Conservation (phyloP, 2,329 filamentous ascomycete species). For the Zopfia rhizophila region DNA sequence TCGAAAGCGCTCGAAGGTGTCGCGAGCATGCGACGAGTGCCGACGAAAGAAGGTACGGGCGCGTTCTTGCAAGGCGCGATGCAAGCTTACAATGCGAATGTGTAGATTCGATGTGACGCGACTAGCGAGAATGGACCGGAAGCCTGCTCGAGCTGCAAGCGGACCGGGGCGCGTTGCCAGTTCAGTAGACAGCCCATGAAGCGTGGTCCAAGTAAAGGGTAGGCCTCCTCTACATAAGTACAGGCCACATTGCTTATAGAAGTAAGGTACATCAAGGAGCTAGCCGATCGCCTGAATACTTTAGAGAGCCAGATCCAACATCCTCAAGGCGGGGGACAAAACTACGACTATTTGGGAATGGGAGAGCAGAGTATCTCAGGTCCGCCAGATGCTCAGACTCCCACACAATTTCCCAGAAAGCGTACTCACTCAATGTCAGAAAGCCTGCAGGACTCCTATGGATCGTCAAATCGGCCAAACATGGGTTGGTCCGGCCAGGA, state of each 20-base stretch:
- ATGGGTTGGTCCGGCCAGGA: constrained; percentile 44
- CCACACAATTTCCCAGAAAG: constrained; percentile 46
- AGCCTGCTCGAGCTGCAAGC: constrained; percentile 53
- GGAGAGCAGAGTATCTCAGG: constrained; percentile 35
- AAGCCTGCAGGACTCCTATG: constrained; percentile 43
- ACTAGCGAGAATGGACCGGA: constrained; percentile 53
- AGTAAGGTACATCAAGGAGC: constrained; percentile 52
- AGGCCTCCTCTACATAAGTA: constrained; percentile 7
- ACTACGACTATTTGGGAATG: constrained; percentile 42
- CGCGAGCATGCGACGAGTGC: constrained; percentile 54
- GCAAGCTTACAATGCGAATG: constrained; percentile 27
- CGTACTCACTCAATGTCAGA: constrained; percentile 53
- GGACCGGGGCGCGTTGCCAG: constrained; percentile 52
- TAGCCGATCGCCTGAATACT: constrained; percentile 51
- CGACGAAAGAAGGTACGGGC: constrained; percentile 52
- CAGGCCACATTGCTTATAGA: background rate
- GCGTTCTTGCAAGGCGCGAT: background rate
- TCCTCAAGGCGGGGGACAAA: constrained; percentile 33
- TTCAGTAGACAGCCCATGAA: constrained; percentile 55
- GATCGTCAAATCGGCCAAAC: constrained; percentile 33
- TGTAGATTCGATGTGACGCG: constrained; percentile 54
- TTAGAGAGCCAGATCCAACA: constrained; percentile 51
- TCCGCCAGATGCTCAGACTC: constrained; percentile 41
- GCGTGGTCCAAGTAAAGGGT: constrained; percentile 55
- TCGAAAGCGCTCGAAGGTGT: constrained; percentile 53